A percentile compares a stretch with the other conserved stretches of the same genome.
These are phyloP conservation scores for Rubia occidens DNA, from an alignment of 305 asterid genomes.

Conservation along the genomic window DNA sequence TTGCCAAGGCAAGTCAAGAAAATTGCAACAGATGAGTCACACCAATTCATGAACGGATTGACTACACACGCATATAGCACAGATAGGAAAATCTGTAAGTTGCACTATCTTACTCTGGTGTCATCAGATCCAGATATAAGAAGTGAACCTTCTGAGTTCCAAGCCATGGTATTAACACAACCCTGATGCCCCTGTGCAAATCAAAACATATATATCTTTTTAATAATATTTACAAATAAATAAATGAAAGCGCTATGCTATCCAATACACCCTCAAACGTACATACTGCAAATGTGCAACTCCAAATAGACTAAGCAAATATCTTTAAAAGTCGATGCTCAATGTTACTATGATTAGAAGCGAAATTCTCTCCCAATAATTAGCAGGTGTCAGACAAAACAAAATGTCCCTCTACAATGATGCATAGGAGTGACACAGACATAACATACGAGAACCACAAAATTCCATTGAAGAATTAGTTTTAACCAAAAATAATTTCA, in stretches of 20 bases:
- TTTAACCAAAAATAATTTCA: constrained; percentile 4
- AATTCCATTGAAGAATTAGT: background rate
- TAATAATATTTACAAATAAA: background rate
- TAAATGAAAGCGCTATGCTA: background rate
- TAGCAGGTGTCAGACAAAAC: background rate
- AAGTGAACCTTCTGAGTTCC: constrained; percentile 88
- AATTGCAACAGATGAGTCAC: background rate
- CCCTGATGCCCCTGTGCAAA: constrained; percentile 78
- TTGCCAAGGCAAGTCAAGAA: background rate
- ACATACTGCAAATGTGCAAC: background rate
- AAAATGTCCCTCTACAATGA: background rate
- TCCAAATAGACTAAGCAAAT: constrained; percentile 3
- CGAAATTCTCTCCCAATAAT: background rate
- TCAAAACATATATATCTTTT: constrained; percentile 15
- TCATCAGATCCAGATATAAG: constrained; percentile 98
- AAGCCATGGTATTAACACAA: constrained; percentile 86
- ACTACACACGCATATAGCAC: background rate
- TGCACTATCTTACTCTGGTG: constrained; percentile 53
- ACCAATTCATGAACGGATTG: background rate
- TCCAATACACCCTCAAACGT: background rate
- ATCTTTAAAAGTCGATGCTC: background rate
- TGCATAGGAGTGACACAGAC: background rate
- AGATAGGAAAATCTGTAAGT: background rate
- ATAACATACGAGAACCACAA: constrained; percentile 1
- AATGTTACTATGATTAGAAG: constrained; percentile 2